A percentile compares a stretch with the other conserved stretches of the same genome.
Evolutionary conservation across 495 filamentous ascomycete species (phyloP).

Genomic region (Platismatia glauca): DNA sequence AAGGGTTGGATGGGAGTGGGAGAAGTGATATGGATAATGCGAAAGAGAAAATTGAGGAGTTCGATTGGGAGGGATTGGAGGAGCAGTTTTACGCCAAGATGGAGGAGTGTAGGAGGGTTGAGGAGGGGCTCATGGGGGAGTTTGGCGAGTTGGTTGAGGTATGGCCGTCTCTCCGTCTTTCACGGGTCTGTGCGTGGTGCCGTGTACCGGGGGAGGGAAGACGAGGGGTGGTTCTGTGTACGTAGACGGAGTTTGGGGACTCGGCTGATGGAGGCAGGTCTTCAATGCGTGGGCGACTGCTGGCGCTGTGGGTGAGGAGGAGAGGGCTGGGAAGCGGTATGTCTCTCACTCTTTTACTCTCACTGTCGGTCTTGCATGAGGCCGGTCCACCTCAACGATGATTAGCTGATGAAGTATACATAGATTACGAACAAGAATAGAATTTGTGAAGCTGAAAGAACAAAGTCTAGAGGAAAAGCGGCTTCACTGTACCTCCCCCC

Average conservation of each 20-base stretch:
- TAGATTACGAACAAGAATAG: slow-evolving; percentile 67
- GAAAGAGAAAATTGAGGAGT: slow-evolving; percentile 30
- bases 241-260: background rate
- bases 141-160: slow-evolving; percentile 56
- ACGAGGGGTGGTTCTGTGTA: background rate
- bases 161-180: slow-evolving; percentile 13
- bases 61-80: slow-evolving; percentile 63
- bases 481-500: slow-evolving; percentile 49
- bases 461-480: slow-evolving; percentile 58
- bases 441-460: slow-evolving; percentile 63
- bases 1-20: background rate
- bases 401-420: too few relatives aligned
- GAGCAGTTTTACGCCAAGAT: slow-evolving; percentile 53
- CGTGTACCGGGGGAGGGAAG: slow-evolving; percentile 9
- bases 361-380: background rate
- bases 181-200: background rate
- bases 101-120: slow-evolving; percentile 46
- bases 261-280: slow-evolving; percentile 36
- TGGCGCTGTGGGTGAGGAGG: slow-evolving; percentile 57
- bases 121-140: slow-evolving; percentile 54
- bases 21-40: background rate
- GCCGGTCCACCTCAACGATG: background rate
- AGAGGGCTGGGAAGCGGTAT: slow-evolving; percentile 59
- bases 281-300: slow-evolving; percentile 64
- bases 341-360: too few relatives aligned